A percentile compares a stretch with the other conserved stretches of the same genome.
These are phyloP conservation scores for Oehlia diaphana DNA, from an alignment of 192 early-diverging fungal species.

Conservation along the genomic window DNA sequence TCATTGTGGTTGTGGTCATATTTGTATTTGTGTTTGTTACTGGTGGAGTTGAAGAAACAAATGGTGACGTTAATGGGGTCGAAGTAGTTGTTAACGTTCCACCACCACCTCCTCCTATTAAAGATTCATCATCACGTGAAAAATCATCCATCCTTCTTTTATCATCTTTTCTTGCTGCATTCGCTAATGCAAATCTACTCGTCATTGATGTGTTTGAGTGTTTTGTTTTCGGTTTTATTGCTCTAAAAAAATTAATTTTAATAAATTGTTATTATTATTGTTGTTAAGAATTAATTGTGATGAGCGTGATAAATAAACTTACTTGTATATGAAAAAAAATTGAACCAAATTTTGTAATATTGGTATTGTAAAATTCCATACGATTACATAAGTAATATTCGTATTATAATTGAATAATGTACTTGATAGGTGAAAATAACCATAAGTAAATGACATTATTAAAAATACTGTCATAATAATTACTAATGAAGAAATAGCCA, in stretches of 20 bases:
- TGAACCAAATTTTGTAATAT: background rate
- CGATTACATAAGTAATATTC: background rate
- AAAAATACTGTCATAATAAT: background rate
- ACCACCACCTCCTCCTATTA: too few relatives aligned
- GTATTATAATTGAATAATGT: background rate
- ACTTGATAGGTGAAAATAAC: background rate
- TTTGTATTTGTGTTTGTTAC: too few relatives aligned
- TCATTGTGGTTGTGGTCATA: too few relatives aligned
- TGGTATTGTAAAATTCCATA: background rate
- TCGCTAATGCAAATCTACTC: too few relatives aligned
- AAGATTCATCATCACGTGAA: too few relatives aligned
- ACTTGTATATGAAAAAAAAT: conserved; percentile 1
- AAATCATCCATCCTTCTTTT: too few relatives aligned
- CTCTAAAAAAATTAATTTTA: background rate
- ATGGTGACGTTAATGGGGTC: too few relatives aligned
- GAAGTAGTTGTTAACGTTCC: too few relatives aligned
- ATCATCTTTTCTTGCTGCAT: too few relatives aligned
- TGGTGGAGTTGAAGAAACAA: too few relatives aligned
- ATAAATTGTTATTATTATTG: too few relatives aligned
- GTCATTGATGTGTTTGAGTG: background rate
- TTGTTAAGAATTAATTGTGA: too few relatives aligned
- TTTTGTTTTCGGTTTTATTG: background rate
- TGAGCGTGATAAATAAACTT: background rate
- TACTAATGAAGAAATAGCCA: background rate
- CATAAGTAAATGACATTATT: background rate